Base-by-base conservation (phyloP, 2,329 filamentous ascomycete genomes). In the Aspergillus neoniger region DNA sequence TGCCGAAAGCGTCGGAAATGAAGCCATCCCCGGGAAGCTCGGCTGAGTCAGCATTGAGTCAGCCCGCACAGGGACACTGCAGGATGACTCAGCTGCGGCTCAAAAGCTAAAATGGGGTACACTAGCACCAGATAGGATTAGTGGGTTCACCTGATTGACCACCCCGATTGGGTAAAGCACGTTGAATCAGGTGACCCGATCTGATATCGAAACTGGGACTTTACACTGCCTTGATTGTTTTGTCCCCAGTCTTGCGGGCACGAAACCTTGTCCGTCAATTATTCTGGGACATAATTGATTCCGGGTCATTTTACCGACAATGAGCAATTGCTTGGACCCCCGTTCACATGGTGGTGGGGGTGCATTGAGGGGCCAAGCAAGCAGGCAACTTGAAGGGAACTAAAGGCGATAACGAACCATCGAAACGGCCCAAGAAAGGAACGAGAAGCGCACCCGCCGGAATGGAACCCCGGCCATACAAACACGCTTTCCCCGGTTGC, bases 41-140 rank as follows among this genome's bases (percentile, higher is more conserved):
- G 17, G 5, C 15, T 23, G 38, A 30, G 51, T 49, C 41, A 41
- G 48, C 56, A 30, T 50, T 56, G 59, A 54, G 60, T 59, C 49
- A n/a, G 36, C 57, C 5, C 21, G 58, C 39, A 51, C 39, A 28
- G 60, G 47, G 54, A 53, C 41, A 43, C 38, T 44, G 30, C 30
- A 36, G 1, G 10, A 15, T 63, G 64, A 66, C 54, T 66, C 66
- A 66, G 52, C 55, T 76, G 74, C 70, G 74, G 74, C 74, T 77
- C 73, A 74, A 74, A 75, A 76, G 70, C 65, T 74, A 74, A 73
- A 74, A 65, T 57, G 56, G 38, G 59, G 12, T 0, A 3, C 57
- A 50, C 69, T 67, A 68, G 59, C 69, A 67, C 59, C 0, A 0
- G 64, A 48, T 0, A 0, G 63, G 70, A 17, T 38, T 77, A 75